Conservation (phyloP, 257 asterid genomes). For the Penstemon barbatus region DNA sequence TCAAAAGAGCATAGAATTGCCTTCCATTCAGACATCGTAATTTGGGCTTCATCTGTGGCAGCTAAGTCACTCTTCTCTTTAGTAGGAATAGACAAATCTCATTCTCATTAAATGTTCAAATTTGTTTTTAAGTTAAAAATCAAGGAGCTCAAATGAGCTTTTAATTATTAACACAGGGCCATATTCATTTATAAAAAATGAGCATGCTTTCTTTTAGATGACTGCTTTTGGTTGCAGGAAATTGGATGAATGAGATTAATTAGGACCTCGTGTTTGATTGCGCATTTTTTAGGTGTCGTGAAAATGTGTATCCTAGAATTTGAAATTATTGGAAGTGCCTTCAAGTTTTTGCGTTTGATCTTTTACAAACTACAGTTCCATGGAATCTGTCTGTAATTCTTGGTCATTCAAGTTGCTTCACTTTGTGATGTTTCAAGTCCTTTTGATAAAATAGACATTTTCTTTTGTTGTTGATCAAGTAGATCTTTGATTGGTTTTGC, state of each 20-base stretch:
- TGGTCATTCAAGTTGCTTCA: constrained; percentile 17
- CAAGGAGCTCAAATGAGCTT: constrained; percentile 7
- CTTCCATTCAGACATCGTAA: no score
- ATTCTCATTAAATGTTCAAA: neutral
- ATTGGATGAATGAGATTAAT: constrained; percentile 4
- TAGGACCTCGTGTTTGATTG: constrained; percentile 1
- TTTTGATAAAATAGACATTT: neutral
- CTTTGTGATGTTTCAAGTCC: neutral
- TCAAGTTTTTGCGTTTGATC: constrained; percentile 12
- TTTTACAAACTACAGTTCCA: neutral
- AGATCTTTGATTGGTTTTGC: constrained; percentile 46
- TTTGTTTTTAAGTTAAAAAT: neutral
- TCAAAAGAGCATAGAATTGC: neutral
- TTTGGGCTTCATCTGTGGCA: no score
- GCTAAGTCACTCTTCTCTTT: no score
- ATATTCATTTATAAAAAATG: constrained; percentile 13
- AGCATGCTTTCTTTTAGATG: constrained; percentile 8
- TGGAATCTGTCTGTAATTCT: neutral
- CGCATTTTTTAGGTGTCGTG: constrained; percentile 2
- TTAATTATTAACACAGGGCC: neutral
- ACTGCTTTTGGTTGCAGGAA: constrained; percentile 11
- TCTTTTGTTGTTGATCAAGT: constrained; percentile 23
- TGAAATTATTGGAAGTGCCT: neutral
- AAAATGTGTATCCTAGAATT: constrained; percentile 7
- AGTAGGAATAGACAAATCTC: no score